A percentile compares a stretch with the other conserved stretches of the same genome.
Conservation (phyloP, 164 flowering plant species). For the Malania oleifera region DNA sequence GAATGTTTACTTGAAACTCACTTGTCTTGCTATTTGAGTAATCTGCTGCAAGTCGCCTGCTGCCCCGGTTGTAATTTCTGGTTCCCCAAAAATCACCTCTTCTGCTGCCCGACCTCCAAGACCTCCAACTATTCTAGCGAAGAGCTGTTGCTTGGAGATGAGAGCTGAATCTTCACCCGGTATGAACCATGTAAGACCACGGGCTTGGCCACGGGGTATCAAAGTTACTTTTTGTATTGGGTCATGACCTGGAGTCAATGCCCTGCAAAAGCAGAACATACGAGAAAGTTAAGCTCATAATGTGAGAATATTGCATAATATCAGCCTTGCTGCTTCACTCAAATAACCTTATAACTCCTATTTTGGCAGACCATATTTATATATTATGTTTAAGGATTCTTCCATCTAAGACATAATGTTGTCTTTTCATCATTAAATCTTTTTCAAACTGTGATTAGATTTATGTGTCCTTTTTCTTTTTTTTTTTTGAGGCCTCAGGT, state of each 20-base stretch:
- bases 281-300: neutral
- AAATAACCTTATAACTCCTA: too few species aligned
- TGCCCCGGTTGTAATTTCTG: slow-evolving; percentile 74
- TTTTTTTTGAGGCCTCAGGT: too few species aligned
- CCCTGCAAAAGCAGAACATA: slow-evolving; percentile 26
- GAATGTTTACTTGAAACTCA: slow-evolving; percentile 11
- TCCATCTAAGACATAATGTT: too few species aligned
- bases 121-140: slow-evolving; percentile 70
- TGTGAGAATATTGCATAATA: neutral
- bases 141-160: slow-evolving; percentile 57
- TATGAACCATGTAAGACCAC: slow-evolving; percentile 74
- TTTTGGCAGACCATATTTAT: too few species aligned
- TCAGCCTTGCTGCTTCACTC: too few species aligned
- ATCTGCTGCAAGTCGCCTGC: slow-evolving; percentile 70
- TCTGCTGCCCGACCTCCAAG: slow-evolving; percentile 80
- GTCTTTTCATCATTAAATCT: too few species aligned
- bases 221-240: slow-evolving; percentile 69
- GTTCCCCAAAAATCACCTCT: slow-evolving; percentile 65
- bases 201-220: slow-evolving; percentile 70
- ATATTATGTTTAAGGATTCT: too few species aligned
- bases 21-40: slow-evolving; percentile 67
- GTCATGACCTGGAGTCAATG: slow-evolving; percentile 64
- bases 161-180: slow-evolving; percentile 63
- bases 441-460: too few species aligned
- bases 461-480: too few species aligned